Conservation (phyloP, 352 stramenopile species). For the Phytopythium litorale region DNA sequence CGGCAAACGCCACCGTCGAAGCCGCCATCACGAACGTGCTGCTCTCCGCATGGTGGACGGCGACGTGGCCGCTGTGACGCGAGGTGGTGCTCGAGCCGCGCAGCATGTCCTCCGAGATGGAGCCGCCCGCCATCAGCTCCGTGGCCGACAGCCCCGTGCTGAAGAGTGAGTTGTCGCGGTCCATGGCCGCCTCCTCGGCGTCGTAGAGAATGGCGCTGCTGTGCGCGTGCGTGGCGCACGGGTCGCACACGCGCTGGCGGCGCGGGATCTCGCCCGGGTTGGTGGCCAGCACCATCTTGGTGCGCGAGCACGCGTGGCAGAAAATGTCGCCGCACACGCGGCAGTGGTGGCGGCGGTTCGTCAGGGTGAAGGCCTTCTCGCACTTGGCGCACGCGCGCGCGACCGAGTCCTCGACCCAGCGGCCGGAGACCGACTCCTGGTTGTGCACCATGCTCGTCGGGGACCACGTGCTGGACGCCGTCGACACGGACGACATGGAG, state of each 20-base stretch:
- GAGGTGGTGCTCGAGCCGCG: conserved; percentile 3
- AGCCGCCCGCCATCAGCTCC: conserved; percentile 18
- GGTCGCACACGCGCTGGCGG: conserved; percentile 75
- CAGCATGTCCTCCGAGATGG: conserved; percentile 22
- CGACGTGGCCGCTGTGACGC: background rate
- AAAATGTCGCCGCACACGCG: conserved; percentile 82
- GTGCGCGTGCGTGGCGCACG: conserved; percentile 54
- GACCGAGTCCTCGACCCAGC: conserved; percentile 62
- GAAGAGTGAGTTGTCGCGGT: conserved; percentile 21
- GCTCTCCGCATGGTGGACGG: conserved; percentile 10
- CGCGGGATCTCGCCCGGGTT: conserved; percentile 57
- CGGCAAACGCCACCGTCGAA: conserved; percentile 53
- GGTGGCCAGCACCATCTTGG: conserved; percentile 73
- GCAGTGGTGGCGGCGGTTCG: conserved; percentile 80
- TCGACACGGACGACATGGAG: conserved; percentile 68
- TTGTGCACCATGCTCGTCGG: conserved; percentile 31
- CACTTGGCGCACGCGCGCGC: conserved; percentile 61
- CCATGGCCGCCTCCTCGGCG: conserved; percentile 29
- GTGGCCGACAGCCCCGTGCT: conserved; percentile 26
- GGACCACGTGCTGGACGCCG: conserved; percentile 65
- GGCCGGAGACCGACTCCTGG: conserved; percentile 59
- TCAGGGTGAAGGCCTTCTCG: conserved; percentile 61
- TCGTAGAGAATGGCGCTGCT: conserved; percentile 67
- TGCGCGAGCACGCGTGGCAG: conserved; percentile 76
- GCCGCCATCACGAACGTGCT: conserved; percentile 52